phyloP scores from a whole-genome alignment of 768 basidiomycete genomes.

The Leccinum olivaceopallidum region DNA sequence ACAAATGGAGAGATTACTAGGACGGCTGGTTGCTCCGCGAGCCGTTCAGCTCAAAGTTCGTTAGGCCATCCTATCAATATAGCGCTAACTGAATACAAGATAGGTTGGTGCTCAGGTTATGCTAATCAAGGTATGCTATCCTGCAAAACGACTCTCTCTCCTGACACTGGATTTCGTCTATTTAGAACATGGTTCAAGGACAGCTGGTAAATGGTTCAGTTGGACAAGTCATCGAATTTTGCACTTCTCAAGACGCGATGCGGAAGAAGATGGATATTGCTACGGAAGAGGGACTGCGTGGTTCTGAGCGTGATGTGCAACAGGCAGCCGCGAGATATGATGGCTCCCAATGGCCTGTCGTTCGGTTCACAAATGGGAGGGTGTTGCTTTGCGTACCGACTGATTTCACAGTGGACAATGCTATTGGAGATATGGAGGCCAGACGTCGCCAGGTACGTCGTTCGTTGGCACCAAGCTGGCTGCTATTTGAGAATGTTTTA shows the following conservation, averaged over 20 bases:
- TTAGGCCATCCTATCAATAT: background rate
- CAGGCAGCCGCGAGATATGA: conserved; percentile 20
- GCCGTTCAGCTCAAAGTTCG: conserved; percentile 49
- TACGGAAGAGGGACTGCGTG: conserved; percentile 34
- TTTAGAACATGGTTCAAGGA: conserved; percentile 69
- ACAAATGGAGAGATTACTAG: conserved; percentile 47
- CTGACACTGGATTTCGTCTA: background rate
- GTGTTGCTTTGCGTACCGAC: conserved; percentile 50
- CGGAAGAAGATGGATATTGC: conserved; percentile 39
- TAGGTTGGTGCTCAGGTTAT: conserved; percentile 86
- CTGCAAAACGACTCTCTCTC: background rate
- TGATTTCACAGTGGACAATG: conserved; percentile 66
- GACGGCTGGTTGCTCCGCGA: conserved; percentile 61
- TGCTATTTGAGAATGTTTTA: conserved; percentile 29
- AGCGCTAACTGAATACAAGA: conserved; percentile 5
- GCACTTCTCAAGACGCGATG: conserved; percentile 43
- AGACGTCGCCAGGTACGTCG: conserved; percentile 52
- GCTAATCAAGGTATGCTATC: conserved; percentile 60
- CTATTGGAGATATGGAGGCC: conserved; percentile 58
- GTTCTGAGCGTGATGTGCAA: conserved; percentile 27
- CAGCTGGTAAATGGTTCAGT: conserved; percentile 70
- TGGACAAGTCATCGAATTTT: conserved; percentile 53
- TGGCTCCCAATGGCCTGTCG: conserved; percentile 54
- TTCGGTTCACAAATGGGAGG: conserved; percentile 54
- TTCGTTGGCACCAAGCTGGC: background rate